phyloP scores from a whole-genome alignment of 202 grass and related monocot genomes.

The Carex sylvatica region DNA sequence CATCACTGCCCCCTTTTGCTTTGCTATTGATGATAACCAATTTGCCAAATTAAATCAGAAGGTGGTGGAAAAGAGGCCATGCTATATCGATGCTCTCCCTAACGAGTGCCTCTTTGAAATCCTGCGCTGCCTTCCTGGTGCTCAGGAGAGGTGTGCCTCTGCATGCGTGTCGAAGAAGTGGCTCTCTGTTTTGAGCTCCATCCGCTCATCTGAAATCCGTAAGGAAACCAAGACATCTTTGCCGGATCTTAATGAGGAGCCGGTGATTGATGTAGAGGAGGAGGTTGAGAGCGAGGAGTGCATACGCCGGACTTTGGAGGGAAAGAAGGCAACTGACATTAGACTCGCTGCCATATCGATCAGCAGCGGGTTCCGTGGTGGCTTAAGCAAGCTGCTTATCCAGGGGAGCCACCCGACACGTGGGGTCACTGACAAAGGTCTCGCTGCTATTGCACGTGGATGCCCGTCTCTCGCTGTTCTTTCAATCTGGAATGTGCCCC shows the following conservation, averaged over 20 bases:
- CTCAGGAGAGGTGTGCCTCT: constrained; percentile 56
- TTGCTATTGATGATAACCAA: constrained; percentile 32
- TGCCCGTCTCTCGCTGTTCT: constrained; percentile 61
- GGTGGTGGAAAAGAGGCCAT: constrained; percentile 28
- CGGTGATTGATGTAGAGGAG: constrained; percentile 32
- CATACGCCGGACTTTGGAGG: constrained; percentile 44
- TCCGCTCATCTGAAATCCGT: constrained; percentile 59
- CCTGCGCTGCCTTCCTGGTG: constrained; percentile 67
- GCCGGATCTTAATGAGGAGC: constrained; percentile 68
- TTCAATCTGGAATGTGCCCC: constrained; percentile 56
- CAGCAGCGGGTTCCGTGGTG: constrained; percentile 45
- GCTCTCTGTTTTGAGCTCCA: constrained; percentile 61
- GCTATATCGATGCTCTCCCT: constrained; percentile 71
- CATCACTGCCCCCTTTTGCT: constrained; percentile 44
- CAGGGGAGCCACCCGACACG: constrained; percentile 59
- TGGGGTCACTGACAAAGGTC: constrained; percentile 65
- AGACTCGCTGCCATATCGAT: constrained; percentile 61
- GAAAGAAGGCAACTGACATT: constrained; percentile 59
- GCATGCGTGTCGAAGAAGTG: constrained; percentile 80
- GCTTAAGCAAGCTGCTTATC: constrained; percentile 53
- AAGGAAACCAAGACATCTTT: constrained; percentile 29
- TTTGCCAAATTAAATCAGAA: constrained; percentile 34
- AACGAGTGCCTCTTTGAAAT: constrained; percentile 95
- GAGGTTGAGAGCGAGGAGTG: constrained; percentile 38
- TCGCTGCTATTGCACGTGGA: constrained; percentile 58